These are phyloP conservation scores for Plenodomus biglobosus DNA, from an alignment of 2,329 filamentous ascomycete species.

Conservation along the genomic window DNA sequence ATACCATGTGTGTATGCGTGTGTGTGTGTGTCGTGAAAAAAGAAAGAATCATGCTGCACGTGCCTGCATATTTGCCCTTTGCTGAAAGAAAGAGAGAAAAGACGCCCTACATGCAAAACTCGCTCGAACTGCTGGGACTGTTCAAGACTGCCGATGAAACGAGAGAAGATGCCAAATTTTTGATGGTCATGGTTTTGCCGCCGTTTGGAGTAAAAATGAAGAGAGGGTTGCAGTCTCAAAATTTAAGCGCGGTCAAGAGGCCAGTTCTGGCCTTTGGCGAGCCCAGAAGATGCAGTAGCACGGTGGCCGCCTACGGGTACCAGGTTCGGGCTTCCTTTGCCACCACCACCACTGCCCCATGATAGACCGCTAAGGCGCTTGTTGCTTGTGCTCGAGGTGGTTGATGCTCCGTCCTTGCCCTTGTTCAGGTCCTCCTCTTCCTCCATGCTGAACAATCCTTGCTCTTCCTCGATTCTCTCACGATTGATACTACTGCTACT, in stretches of 20 bases:
- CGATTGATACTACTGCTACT: constrained; percentile 46
- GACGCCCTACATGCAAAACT: constrained; percentile 12
- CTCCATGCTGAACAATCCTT: constrained; percentile 49
- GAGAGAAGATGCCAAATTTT: constrained; percentile 3
- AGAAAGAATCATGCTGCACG: neutral
- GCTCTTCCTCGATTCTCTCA: constrained; percentile 47
- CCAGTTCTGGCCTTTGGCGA: constrained; percentile 19
- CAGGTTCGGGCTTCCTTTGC: constrained; percentile 40
- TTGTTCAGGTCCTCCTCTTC: constrained; percentile 43
- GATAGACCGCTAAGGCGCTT: constrained; percentile 42
- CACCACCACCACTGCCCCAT: constrained; percentile 43
- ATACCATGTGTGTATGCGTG: constrained; percentile 13
- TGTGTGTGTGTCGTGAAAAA: constrained; percentile 2
- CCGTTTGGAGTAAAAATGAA: neutral
- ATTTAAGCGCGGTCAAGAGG: constrained; percentile 12
- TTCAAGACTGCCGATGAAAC: constrained; percentile 7
- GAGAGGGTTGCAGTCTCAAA: neutral
- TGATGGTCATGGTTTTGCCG: neutral
- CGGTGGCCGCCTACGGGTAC: constrained; percentile 40
- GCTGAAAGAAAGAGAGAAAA: neutral
- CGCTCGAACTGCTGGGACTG: constrained; percentile 8
- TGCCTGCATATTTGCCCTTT: too few relatives aligned
- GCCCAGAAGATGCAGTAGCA: constrained; percentile 18
- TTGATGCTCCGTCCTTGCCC: constrained; percentile 38
- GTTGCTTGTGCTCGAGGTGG: constrained; percentile 38